Evolutionary conservation across 2,329 filamentous ascomycete species (phyloP), one percentile per base, ranked within the genome.

Genomic region (Cladophialophora immunda): DNA sequence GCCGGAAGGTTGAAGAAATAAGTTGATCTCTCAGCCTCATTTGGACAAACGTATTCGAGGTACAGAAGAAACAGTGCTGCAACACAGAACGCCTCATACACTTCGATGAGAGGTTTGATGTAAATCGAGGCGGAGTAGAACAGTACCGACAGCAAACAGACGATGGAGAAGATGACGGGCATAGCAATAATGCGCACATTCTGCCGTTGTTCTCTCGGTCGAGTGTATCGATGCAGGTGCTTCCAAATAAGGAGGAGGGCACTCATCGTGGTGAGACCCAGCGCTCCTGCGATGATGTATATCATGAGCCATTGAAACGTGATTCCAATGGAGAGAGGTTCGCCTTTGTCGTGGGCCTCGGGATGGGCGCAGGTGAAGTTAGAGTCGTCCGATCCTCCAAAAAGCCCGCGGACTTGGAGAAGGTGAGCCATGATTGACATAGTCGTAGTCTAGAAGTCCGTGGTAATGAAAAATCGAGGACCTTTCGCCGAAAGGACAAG

Each of bases 81-180:
- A n/a, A 67, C 34, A 22, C 59, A 62, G 41, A 67, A 67, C n/a
- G 64, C 38, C 47, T 66, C 64, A 55, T 67, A 67, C n/a, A 67
- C 59, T 15, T 29, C 59, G n/a, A 67, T 58, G 5, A 67, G 34
- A 36, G 64, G 64, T 38, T 36, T 29, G 25, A 67, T 36, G 41
- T 67, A 67, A 2, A 62, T 59, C 22, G 64, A 62, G n/a, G 32
- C 64, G n/a, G 38, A 36, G 59, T 67, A 67, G 45, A 58, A 63
- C 34, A 67, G 29, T 27, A 67, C 59, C 17, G 58, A 62, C 15
- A 67, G 30, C 27, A 62, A 29, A 13, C 52, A 62, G 9, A 67
- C 30, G 29, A 52, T 47, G 13, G 52, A 41, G 30, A 67, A 67
- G 38, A 63, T 25, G 54, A 67, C 64, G 11, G 64, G 64, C 27